Evolutionary conservation across 176 grass and related monocot species (phyloP).

Genomic region (Saccharum spontaneum): DNA sequence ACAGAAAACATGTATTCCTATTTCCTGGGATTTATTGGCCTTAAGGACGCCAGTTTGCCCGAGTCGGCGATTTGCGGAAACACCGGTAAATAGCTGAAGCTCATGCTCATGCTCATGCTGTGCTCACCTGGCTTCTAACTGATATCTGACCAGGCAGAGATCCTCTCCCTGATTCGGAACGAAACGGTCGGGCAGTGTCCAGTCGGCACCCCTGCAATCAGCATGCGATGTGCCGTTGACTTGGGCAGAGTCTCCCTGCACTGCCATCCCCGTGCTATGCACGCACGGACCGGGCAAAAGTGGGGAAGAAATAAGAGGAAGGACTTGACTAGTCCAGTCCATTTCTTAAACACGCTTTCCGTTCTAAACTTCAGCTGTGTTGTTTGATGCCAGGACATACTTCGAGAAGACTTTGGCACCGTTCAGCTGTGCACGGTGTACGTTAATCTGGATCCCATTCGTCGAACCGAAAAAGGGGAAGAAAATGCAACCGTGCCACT

Average conservation of each 20-base stretch:
- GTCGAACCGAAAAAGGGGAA: not conserved
- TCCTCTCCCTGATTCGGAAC: not conserved
- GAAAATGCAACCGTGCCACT: not conserved
- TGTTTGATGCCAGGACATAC: not conserved
- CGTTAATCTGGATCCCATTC: not conserved
- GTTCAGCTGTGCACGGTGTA: not conserved
- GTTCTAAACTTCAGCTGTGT: not conserved
- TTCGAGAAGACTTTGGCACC: not conserved
- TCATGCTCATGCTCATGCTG: not conserved
- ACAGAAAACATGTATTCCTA: not conserved
- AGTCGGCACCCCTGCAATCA: not conserved
- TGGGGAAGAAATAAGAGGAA: not conserved
- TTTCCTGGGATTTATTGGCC: not conserved
- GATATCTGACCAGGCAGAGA: not conserved
- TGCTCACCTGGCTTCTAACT: not conserved
- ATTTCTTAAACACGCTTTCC: not conserved
- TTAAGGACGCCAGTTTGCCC: not conserved
- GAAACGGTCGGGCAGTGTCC: not conserved
- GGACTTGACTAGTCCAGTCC: not conserved
- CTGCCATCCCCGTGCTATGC: not conserved
- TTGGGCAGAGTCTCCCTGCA: not conserved
- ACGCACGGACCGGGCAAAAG: slow-evolving; percentile 10
- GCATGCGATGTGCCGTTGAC: not conserved
- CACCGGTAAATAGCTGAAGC: not conserved
- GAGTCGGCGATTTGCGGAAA: not conserved